Percentiles rank a stretch among this genome's conserved stretches.
Evolutionary conservation across 257 asterid genomes (phyloP).

Genomic region (Nemophila menziesii): DNA sequence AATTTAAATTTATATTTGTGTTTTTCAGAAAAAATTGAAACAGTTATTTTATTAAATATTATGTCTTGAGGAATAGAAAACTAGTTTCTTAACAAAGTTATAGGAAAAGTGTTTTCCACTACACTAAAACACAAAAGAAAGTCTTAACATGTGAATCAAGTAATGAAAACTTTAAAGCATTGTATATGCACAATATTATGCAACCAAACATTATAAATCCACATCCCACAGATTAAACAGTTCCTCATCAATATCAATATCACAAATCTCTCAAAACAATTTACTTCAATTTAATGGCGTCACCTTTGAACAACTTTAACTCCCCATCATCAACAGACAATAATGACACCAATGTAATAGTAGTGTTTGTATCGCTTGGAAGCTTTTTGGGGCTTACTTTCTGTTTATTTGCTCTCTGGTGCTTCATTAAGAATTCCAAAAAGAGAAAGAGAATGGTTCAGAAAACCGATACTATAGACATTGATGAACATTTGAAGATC

Average conservation of each 20-base stretch:
- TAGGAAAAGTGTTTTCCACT: neutral
- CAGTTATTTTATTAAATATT: too few species aligned
- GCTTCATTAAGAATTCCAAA: conserved; percentile 23
- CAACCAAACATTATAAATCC: neutral
- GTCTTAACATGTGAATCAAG: neutral
- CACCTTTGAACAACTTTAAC: neutral
- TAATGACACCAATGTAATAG: conserved; percentile 12
- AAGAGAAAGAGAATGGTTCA: conserved; percentile 16
- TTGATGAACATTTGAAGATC: conserved; percentile 25
- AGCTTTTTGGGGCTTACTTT: conserved; percentile 16
- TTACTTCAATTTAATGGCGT: neutral
- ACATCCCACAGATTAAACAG: neutral
- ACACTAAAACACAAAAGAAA: neutral
- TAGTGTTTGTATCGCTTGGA: conserved; percentile 18
- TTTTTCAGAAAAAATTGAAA: too few species aligned
- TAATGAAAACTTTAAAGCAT: neutral
- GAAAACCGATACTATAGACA: conserved; percentile 9
- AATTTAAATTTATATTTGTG: too few species aligned
- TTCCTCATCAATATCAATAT: too few species aligned
- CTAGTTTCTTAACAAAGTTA: neutral
- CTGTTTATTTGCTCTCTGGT: conserved; percentile 10
- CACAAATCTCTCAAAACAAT: neutral
- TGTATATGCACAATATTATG: neutral
- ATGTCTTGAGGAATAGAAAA: neutral
- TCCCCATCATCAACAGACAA: neutral